Evolutionary conservation across 169 alveolate genomes (phyloP).

Genomic region (Plasmodium fragile): DNA sequence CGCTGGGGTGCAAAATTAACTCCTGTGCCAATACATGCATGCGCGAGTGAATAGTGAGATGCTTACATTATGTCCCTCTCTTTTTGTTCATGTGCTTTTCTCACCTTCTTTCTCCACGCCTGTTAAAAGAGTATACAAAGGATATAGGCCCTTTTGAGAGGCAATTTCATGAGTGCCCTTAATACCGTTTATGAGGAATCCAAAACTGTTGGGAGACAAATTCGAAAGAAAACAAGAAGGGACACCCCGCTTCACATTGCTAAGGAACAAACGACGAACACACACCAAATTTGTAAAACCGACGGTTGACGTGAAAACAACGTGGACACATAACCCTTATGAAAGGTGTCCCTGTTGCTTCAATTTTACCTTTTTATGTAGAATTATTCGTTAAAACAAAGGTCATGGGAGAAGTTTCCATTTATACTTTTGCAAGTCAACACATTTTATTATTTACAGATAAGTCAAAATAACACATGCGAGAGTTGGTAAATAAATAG

Average conservation of each 20-base stretch:
- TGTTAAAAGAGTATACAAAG: neutral
- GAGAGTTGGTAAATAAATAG: neutral
- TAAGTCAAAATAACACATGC: neutral
- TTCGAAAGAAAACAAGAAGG: neutral
- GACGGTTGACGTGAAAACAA: neutral
- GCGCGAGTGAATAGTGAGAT: neutral
- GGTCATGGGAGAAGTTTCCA: neutral
- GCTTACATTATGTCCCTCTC: neutral
- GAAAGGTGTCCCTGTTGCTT: neutral
- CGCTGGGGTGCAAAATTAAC: neutral
- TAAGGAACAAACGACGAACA: neutral
- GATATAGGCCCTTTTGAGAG: neutral
- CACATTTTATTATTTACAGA: neutral
- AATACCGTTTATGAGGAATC: neutral
- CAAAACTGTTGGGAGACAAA: neutral
- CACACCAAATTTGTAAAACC: neutral
- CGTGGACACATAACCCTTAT: neutral
- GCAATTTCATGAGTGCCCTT: neutral
- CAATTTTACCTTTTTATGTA: neutral
- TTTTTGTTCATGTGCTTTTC: neutral
- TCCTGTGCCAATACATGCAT: neutral
- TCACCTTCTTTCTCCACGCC: neutral
- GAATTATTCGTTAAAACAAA: slow-evolving; percentile 1
- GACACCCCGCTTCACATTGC: neutral
- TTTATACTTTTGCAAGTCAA: neutral